Evolutionary conservation across 352 stramenopile genomes (phyloP), one percentile per base, ranked within the genome.

Genomic region (Paralagenidium karlingii): DNA sequence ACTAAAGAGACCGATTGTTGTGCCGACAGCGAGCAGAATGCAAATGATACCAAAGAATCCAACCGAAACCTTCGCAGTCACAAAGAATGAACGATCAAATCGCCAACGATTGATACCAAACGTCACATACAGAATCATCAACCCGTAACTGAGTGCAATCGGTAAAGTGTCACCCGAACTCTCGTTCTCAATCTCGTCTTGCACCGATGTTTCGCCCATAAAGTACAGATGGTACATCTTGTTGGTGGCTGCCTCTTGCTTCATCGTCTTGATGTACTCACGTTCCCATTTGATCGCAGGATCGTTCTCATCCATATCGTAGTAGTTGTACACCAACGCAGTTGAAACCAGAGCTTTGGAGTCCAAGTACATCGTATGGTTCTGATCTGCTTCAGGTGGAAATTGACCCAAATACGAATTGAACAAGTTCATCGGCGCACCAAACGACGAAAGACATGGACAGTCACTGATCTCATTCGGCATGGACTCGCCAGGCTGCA

Each of bases 121-220:
- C 12, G 66, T 63, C 19, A 85, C 60, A 45, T 82, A 86, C 1
- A 84, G 19, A 30, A 79, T 62, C 67, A 85, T 76, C 24, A 84
- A 62, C 33, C 58, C 27, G 39, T 84, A 87, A 15, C 60, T 75
- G 32, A 68, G 46, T 3, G 58, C 48, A 15, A 64, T 53, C 5
- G 69, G 61, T 10, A 78, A 42, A 19, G 63, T 60, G 28, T 71
- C 58, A 15, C 64, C 45, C 24, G 42, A 68, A n/a, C 63, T 80
- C 26, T 65, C 64, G 34, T 36, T 51, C n/a, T 58, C 51, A 32
- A 84, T 76, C 43, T 86, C 70, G 34, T 84, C 70, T 16, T 73
- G 44, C 10, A 63, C 43, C 16, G 66, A 83, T 21, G 48, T 63
- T 25, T 82, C 67, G 11, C 70, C 63, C 46, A 60, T 62, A 55